Conservation (phyloP, 306 rosid species). For the Bauhinia variegata region DNA sequence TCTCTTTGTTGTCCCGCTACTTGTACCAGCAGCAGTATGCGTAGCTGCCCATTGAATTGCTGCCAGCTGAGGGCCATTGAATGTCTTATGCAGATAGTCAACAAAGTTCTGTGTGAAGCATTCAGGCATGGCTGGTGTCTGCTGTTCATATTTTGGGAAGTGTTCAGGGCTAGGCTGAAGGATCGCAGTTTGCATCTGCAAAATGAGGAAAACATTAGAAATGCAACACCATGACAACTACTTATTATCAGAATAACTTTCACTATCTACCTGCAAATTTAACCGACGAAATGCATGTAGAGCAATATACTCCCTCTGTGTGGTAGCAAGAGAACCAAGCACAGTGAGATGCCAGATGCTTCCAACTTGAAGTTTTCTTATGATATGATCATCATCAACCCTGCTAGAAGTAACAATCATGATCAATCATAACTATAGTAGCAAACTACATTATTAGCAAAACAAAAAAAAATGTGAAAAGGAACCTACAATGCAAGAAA, state of each 20-base stretch:
- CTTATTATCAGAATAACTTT: slow-evolving; percentile 13
- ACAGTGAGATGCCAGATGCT: slow-evolving; percentile 84
- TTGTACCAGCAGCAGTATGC: slow-evolving; percentile 98
- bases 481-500: slow-evolving; percentile 20
- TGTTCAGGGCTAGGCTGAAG: slow-evolving; percentile 97
- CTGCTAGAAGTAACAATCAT: slow-evolving; percentile 41
- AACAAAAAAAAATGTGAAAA: background rate
- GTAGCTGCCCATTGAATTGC: slow-evolving; percentile 99
- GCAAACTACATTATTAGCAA: background rate
- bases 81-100: slow-evolving; percentile 83
- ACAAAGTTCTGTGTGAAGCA: slow-evolving; percentile 88
- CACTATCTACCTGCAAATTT: slow-evolving; percentile 72
- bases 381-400: slow-evolving; percentile 82
- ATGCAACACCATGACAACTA: slow-evolving; percentile 20
- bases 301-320: slow-evolving; percentile 93
- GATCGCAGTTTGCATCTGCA: slow-evolving; percentile 95
- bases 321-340: slow-evolving; percentile 98
- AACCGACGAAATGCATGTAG: slow-evolving; percentile 98
- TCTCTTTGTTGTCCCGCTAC: slow-evolving; percentile 74
- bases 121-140: slow-evolving; percentile 92
- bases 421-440: slow-evolving; percentile 5
- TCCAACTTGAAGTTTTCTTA: slow-evolving; percentile 78
- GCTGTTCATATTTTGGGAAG: slow-evolving; percentile 94
- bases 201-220: slow-evolving; percentile 35
- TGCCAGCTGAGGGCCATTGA: slow-evolving; percentile 91